Percentiles rank a stretch among this genome's conserved stretches.
These are phyloP conservation scores for Mortierella sp. DNA, from an alignment of 371 early-diverging fungal genomes.

Conservation along the genomic window DNA sequence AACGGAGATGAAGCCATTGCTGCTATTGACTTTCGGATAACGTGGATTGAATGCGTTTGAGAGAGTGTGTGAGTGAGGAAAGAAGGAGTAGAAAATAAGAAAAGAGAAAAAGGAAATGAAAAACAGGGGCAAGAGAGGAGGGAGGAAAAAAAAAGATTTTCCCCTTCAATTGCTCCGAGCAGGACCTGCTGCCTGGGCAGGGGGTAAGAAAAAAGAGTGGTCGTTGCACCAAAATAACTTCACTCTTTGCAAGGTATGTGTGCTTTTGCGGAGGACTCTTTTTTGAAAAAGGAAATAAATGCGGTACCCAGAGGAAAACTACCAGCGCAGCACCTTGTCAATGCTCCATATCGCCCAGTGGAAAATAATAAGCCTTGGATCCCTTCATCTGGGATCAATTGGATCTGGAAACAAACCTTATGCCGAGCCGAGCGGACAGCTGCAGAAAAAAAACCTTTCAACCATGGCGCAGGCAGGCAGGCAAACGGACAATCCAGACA, in stretches of 20 bases:
- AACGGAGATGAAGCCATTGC: constrained; percentile 9
- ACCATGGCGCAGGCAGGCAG: no score
- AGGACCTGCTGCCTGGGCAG: no score
- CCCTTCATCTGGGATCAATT: no score
- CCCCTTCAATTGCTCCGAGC: neutral
- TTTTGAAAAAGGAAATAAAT: neutral
- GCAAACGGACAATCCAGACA: no score
- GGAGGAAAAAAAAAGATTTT: neutral
- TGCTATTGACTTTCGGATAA: neutral
- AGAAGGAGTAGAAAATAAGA: neutral
- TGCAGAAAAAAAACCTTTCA: no score
- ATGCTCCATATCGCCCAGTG: no score
- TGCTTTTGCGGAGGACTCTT: no score
- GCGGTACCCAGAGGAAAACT: neutral
- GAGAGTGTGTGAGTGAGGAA: neutral
- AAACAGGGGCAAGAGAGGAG: neutral
- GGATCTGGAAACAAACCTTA: no score
- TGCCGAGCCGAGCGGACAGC: no score
- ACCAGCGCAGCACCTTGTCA: no score
- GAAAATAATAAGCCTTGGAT: neutral
- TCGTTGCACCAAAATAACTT: neutral
- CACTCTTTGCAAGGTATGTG: no score
- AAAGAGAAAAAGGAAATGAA: neutral
- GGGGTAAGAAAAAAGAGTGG: neutral
- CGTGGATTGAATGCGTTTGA: neutral